Conservation (phyloP, 1,284 basidiomycete species). For the Somion occarium region DNA sequence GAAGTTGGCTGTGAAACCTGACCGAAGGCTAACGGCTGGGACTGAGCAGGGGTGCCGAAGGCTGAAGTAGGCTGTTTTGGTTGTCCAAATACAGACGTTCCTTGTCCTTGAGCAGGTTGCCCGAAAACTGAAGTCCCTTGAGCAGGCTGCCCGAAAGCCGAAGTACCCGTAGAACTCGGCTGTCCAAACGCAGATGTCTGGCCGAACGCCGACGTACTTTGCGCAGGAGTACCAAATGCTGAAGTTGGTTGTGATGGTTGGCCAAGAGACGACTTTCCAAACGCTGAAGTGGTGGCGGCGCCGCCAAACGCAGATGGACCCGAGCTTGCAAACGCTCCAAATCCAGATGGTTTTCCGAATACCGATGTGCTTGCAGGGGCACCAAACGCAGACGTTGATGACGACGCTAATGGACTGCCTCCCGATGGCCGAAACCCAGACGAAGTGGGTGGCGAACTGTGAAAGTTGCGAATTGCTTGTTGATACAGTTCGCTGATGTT, state of each 20-base stretch:
- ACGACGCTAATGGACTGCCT: neutral
- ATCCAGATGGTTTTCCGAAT: slow-evolving; percentile 36
- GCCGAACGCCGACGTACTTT: slow-evolving; percentile 28
- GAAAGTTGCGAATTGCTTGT: slow-evolving; percentile 33
- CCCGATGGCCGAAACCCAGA: neutral
- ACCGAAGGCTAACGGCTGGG: slow-evolving; percentile 28
- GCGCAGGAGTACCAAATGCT: slow-evolving; percentile 18
- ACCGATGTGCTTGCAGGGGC: slow-evolving; percentile 29
- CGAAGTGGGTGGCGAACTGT: neutral
- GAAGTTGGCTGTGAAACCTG: slow-evolving; percentile 20
- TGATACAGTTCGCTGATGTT: slow-evolving; percentile 48
- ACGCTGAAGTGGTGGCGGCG: slow-evolving; percentile 18
- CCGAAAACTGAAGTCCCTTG: slow-evolving; percentile 29
- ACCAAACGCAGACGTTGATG: slow-evolving; percentile 19
- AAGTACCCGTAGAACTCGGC: slow-evolving; percentile 13
- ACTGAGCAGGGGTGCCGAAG: slow-evolving; percentile 20
- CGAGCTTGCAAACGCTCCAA: slow-evolving; percentile 18
- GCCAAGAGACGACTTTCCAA: slow-evolving; percentile 22
- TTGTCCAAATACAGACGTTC: slow-evolving; percentile 31
- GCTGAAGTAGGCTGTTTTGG: slow-evolving; percentile 17
- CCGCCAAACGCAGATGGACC: slow-evolving; percentile 32
- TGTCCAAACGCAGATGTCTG: slow-evolving; percentile 23
- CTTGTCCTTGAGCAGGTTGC: slow-evolving; percentile 16
- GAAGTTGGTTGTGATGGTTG: slow-evolving; percentile 26
- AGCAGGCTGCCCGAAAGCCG: slow-evolving; percentile 25